Base-by-base conservation (phyloP, 2,329 filamentous ascomycete genomes). In the Domatiomyces catenatus region DNA sequence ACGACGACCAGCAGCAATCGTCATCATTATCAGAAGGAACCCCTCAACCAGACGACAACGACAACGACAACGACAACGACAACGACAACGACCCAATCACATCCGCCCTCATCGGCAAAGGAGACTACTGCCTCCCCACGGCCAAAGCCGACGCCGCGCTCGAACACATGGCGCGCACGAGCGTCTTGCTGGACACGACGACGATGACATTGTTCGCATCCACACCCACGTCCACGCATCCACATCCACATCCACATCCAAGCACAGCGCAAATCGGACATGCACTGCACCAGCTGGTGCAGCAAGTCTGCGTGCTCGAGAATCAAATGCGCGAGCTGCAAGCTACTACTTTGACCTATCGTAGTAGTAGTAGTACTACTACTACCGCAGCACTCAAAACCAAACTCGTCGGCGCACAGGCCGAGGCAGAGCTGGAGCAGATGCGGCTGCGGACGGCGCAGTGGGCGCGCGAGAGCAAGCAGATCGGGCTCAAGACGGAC, bases 391-490 rank as follows among this genome's bases (percentile, higher is more conserved):
- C 15, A 12, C 24, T 19, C 59, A 59, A 36, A 28, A 53, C 8
- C 61, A 66, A 44, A 50, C 67, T 43, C 53, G 64, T 12, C 56
- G 61, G 1, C 60, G 24, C 19, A 67, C 28, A 65, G 57, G 36
- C 61, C 61, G 10, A 47, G 20, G 8, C 20, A 5, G 26, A 26
- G 22, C 20, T 32, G 17, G 26, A 24, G 17, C 17, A 12, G 10
- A 45, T 20, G 22, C 22, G 45, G 5, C 45, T 18, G 26, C 45
- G 28, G 24, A 90, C 87, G n/a, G 72, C 81, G 3, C 83, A 92
- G 48, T 77, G 84, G 66, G 79, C 81, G 56, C 79, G 84, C 50
- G 79, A 75, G 50, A 77, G 83, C 47, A 87, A 86, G 62, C 67
- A 76, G n/a, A 70, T 86, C 39, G 69, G 74, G 12, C 68, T 78